Percentiles rank a stretch among this genome's conserved stretches.
Evolutionary conservation across 2,329 filamentous ascomycete species (phyloP).

Genomic region (Daldinia sp.): DNA sequence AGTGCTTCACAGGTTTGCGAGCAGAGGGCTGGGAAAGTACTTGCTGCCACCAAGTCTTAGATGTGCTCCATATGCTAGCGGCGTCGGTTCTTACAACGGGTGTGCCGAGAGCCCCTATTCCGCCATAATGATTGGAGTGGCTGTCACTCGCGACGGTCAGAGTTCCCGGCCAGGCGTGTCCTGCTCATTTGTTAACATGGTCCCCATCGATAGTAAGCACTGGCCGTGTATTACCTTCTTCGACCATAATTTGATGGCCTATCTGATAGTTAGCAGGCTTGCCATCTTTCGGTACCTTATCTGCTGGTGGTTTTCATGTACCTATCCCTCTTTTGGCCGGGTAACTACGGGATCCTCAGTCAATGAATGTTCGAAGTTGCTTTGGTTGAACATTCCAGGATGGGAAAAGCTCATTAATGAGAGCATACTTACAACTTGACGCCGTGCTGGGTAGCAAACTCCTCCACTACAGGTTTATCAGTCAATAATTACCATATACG

Average conservation of each 20-base stretch:
- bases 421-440: neutral
- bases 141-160: slow-evolving; percentile 12
- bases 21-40: no score
- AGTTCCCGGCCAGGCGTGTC: slow-evolving; percentile 17
- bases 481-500: no score
- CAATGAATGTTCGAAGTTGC: no score
- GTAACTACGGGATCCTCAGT: neutral
- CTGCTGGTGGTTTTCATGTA: neutral
- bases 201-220: no score
- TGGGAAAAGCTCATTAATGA: no score
- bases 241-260: slow-evolving; percentile 18
- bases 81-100: neutral
- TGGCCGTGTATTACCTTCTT: neutral
- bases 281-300: no score
- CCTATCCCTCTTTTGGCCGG: slow-evolving; percentile 10
- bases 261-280: neutral
- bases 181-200: neutral
- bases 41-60: neutral
- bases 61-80: neutral
- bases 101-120: slow-evolving; percentile 1
- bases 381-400: no score
- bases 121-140: slow-evolving; percentile 17
- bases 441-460: slow-evolving; percentile 2
- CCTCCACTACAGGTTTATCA: neutral
- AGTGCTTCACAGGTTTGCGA: no score